phyloP scores from a whole-genome alignment of 495 filamentous ascomycete species.

The Trichoderma parareesei region DNA sequence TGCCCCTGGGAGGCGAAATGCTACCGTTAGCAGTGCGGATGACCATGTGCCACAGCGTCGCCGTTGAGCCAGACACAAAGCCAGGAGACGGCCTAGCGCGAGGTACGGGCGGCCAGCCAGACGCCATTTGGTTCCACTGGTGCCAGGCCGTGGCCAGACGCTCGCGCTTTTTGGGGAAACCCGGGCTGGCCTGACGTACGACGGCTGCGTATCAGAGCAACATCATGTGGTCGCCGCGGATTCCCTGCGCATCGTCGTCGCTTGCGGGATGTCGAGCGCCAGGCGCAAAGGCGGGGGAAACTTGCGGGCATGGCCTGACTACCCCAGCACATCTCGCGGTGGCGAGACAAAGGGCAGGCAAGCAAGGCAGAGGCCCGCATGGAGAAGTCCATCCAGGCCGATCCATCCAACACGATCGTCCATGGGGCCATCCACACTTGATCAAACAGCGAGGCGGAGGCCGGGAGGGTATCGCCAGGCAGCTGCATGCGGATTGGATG shows the following conservation, averaged over 20 bases:
- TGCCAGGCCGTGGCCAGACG: neutral
- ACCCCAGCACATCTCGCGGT: neutral
- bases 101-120: neutral
- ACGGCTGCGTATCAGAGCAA: neutral
- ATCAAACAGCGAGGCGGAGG: neutral
- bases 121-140: constrained; percentile 3
- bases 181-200: neutral
- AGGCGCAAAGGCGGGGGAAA: neutral
- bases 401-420: neutral
- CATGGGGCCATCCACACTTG: neutral
- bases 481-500: constrained; percentile 5
- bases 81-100: neutral
- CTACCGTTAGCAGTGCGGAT: neutral
- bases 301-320: neutral
- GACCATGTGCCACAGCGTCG: constrained; percentile 7
- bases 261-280: neutral
- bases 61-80: neutral
- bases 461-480: neutral
- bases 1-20: constrained; percentile 7
- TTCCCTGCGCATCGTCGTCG: neutral
- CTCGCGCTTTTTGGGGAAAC: neutral
- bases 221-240: constrained; percentile 6
- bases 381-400: neutral
- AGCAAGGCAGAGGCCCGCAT: neutral
- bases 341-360: neutral